Evolutionary conservation across 371 early-diverging fungal species (phyloP).

Genomic region (Apophysomyces sp.): DNA sequence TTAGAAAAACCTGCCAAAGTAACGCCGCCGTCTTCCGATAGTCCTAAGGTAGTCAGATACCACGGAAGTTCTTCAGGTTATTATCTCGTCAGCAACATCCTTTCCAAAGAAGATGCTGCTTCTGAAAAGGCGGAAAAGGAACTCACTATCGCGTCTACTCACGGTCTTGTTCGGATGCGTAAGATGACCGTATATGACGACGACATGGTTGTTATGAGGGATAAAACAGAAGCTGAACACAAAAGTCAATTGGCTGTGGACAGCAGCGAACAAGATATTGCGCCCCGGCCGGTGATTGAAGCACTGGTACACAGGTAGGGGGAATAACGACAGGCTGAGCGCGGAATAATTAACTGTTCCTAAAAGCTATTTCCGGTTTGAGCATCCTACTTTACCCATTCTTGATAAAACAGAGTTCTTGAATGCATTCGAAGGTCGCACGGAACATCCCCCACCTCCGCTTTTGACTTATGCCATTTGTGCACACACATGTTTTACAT

Average conservation of each 20-base stretch:
- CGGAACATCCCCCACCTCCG: constrained; percentile 27
- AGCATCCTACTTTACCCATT: constrained; percentile 30
- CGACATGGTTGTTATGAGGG: constrained; percentile 37
- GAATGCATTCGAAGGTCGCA: constrained; percentile 32
- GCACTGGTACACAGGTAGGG: constrained; percentile 24
- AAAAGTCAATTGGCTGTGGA: constrained; percentile 13
- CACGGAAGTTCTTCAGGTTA: constrained; percentile 50
- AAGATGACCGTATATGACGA: constrained; percentile 30
- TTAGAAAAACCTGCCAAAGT: background rate
- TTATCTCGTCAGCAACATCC: constrained; percentile 35
- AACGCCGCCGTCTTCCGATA: background rate
- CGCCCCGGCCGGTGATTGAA: constrained; percentile 28
- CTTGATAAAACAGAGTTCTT: constrained; percentile 35
- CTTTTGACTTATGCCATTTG: constrained; percentile 41
- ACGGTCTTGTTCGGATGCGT: constrained; percentile 15
- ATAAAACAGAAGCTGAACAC: constrained; percentile 30
- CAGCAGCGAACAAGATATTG: constrained; percentile 19
- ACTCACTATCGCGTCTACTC: constrained; percentile 1
- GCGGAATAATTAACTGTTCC: background rate
- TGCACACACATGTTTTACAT: constrained; percentile 30
- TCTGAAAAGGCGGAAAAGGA: background rate
- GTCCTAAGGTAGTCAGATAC: constrained; percentile 27
- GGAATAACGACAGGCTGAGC: background rate
- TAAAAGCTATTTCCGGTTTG: constrained; percentile 30
- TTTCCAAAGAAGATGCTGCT: background rate